Evolutionary conservation across 495 filamentous ascomycete genomes (phyloP).

Genomic region (Neurospora sp.): DNA sequence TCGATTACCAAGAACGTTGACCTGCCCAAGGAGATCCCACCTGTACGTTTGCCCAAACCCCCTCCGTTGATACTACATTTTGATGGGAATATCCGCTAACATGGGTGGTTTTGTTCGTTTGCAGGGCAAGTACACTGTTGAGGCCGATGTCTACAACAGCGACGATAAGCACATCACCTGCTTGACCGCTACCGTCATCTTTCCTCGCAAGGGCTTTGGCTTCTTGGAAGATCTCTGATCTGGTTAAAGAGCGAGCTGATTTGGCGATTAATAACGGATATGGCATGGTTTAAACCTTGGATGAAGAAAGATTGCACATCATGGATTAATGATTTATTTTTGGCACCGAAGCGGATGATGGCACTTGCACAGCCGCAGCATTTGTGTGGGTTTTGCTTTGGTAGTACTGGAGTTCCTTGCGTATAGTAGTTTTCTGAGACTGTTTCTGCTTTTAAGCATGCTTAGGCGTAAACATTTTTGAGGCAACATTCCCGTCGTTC

Average conservation of each 20-base stretch:
- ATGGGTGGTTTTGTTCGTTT: neutral
- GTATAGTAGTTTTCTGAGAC: neutral
- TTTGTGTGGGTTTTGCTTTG: neutral
- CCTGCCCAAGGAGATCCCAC: conserved; percentile 78
- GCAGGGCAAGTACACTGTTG: conserved; percentile 82
- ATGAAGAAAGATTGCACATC: conserved; percentile 2
- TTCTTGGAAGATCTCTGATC: conserved; percentile 17
- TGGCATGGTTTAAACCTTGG: neutral
- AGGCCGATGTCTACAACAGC: conserved; percentile 68
- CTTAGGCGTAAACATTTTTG: neutral
- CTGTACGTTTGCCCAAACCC: conserved; percentile 48
- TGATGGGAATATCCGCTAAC: neutral
- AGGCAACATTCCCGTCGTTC: neutral
- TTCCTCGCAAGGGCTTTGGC: conserved; percentile 24
- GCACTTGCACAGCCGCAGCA: neutral
- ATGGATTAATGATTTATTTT: conserved; percentile 1
- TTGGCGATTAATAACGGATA: neutral
- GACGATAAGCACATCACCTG: conserved; percentile 70
- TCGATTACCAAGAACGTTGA: conserved; percentile 69
- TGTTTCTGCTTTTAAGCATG: neutral
- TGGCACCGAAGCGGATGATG: neutral
- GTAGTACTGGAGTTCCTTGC: neutral
- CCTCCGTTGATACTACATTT: neutral
- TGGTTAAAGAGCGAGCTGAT: neutral
- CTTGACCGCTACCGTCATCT: conserved; percentile 56